These are phyloP conservation scores for Catenaria anguillulae DNA, from an alignment of 371 early-diverging fungal species.

Conservation along the genomic window DNA sequence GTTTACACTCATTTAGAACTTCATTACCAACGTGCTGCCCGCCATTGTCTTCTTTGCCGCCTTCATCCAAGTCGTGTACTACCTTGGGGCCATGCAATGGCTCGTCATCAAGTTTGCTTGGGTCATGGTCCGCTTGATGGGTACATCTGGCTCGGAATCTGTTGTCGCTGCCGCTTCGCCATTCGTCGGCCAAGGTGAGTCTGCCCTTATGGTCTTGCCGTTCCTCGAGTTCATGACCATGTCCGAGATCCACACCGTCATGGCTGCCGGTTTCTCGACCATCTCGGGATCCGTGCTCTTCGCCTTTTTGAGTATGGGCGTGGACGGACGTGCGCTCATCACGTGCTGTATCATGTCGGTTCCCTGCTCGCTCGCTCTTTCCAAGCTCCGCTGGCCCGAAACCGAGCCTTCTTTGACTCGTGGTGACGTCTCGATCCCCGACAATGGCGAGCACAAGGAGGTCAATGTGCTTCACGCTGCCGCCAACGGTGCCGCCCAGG, in stretches of 20 bases:
- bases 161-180: conserved; percentile 71
- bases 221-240: conserved; percentile 70
- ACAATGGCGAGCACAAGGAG: conserved; percentile 39
- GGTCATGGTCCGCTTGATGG: conserved; percentile 50
- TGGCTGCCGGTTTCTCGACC: conserved; percentile 83
- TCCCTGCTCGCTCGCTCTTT: conserved; percentile 69
- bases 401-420: conserved; percentile 60
- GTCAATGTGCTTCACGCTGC: conserved; percentile 68
- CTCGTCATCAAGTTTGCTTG: conserved; percentile 50
- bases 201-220: conserved; percentile 63
- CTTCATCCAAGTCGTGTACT: conserved; percentile 67
- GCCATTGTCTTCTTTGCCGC: conserved; percentile 77
- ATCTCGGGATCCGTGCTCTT: conserved; percentile 68
- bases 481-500: conserved; percentile 70
- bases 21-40: conserved; percentile 60
- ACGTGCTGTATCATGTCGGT: conserved; percentile 86
- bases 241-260: conserved; percentile 72
- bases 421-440: conserved; percentile 41
- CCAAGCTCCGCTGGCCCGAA: conserved; percentile 77
- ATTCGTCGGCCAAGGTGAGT: conserved; percentile 41
- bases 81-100: conserved; percentile 71
- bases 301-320: conserved; percentile 15
- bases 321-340: conserved; percentile 4
- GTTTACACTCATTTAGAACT: conserved; percentile 27
- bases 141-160: conserved; percentile 73